Evolutionary conservation across 352 stramenopile genomes (phyloP), one percentile per base, ranked within the genome.

Genomic region (Lagenidium sp.): DNA sequence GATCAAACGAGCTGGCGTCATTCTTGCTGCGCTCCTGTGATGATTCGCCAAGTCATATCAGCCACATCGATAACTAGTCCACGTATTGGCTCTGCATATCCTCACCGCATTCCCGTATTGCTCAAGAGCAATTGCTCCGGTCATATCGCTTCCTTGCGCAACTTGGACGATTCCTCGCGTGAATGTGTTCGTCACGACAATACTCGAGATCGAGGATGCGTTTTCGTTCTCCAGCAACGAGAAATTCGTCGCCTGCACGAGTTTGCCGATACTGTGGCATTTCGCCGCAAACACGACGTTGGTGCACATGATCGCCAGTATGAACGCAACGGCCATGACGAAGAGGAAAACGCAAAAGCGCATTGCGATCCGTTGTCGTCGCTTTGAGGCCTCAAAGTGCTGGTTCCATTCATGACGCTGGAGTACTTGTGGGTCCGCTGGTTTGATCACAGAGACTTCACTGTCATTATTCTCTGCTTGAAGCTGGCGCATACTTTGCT

Each of bases 221-320:
- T 58, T 46, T 6, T 32, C 34, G n/a, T 37, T 46, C 11, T 68
- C 54, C 13, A 82, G 41, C 1, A 88, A 36, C 32, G 68, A 48
- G 35, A 68, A 61, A 32, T 31, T 75, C 22, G 55, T 40, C 0
- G 70, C 60, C n/a, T 62, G 53, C 26, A 80, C 48, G 4, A 63
- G 49, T 47, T 65, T 80, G 41, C 69, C 65, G 21, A 86, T 82
- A 18, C 62, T 76, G 50, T 62, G 70, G 56, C 77, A 85, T 46
- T 90, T 82, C 11, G 69, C 62, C 10, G 72, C 53, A 28, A 90
- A 82, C 18, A 84, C 63, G 7, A 86, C 68, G 38, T 77, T 90
- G 26, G 70, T 55, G 35, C 68, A 83, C 45, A 55, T 89, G 36
- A 98, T 95, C 2, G 92, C 96, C 55, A 99, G 99, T 58, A 90